Evolutionary conservation across 768 basidiomycete species (phyloP), one percentile per base, ranked within the genome.

Genomic region (Lyophyllum atratum): DNA sequence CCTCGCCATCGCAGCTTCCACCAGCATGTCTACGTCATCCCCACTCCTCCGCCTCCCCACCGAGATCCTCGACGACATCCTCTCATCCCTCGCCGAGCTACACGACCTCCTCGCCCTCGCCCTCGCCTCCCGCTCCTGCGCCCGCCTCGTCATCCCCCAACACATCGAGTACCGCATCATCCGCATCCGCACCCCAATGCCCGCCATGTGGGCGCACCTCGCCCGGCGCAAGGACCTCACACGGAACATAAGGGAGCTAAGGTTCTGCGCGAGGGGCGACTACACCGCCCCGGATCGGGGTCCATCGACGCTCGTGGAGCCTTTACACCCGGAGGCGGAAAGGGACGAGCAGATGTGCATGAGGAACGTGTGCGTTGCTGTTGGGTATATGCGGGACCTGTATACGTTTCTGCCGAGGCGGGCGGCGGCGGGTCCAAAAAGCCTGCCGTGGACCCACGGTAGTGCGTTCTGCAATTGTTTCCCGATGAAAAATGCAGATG

Each of bases 161-260:
- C 81, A 83, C 54, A 79, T 72, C 21, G 73, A 82, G 59, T 82
- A 83, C 66, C 77, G 82, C 49, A 69, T 78, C 52, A 68, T 83
- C 56, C 77, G 78, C 26, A 69, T 78, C n/a, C 72, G 78, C 8
- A 70, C 75, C 29, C 67, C 73, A 1, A 63, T 70, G 45, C 75
- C 77, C 14, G 65, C 68, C 19, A 67, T 82, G 61, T 83, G 81
- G 80, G 76, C 76, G 0, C 81, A 82, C 61, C 75, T 83, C n/a
- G 78, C 80, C 15, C 69, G 70, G 46, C 75, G 80, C 24, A 68
- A 75, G n/a, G 80, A 82, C 64, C 72, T 82, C 6, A 69, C 80
- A 42, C 71, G 79, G 42, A 78, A 78, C 56, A 71, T 83, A 43
- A 74, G 77, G 8, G 76, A 78, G 54, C 74, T 83, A 11, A 74